phyloP scores from a whole-genome alignment of 495 filamentous ascomycete species.

The Pyrenula massariospora region DNA sequence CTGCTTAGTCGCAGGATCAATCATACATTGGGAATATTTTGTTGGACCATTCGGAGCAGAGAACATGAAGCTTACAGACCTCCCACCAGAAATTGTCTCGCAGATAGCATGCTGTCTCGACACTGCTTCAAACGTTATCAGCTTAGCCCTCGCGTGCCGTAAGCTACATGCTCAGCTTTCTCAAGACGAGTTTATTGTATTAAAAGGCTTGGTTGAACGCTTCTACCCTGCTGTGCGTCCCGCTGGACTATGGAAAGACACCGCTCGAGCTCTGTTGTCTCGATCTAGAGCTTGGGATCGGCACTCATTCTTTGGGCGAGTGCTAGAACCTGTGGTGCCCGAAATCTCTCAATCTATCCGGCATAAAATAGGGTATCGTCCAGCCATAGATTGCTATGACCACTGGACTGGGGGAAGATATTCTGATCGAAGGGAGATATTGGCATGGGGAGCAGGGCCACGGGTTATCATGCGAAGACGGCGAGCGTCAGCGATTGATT shows the following conservation, averaged over 20 bases:
- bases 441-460: slow-evolving; percentile 52
- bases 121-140: slow-evolving; percentile 32
- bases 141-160: slow-evolving; percentile 37
- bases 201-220: slow-evolving; percentile 36
- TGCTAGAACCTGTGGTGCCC: slow-evolving; percentile 29
- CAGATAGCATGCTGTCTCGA: slow-evolving; percentile 42
- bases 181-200: slow-evolving; percentile 44
- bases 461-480: slow-evolving; percentile 38
- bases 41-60: no score
- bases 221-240: slow-evolving; percentile 35
- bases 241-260: slow-evolving; percentile 37
- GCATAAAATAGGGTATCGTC: slow-evolving; percentile 49
- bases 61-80: slow-evolving; percentile 32
- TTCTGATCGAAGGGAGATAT: slow-evolving; percentile 41
- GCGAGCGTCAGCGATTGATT: slow-evolving; percentile 8
- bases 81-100: slow-evolving; percentile 52
- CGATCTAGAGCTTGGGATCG: slow-evolving; percentile 48
- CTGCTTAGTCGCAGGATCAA: no score
- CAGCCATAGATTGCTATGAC: slow-evolving; percentile 51
- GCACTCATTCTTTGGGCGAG: slow-evolving; percentile 43
- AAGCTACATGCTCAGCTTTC: slow-evolving; percentile 35
- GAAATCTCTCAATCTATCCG: slow-evolving; percentile 18
- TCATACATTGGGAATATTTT: no score
- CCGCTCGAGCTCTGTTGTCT: slow-evolving; percentile 42
- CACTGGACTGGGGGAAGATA: slow-evolving; percentile 36